Conservation (phyloP, 31 red algal species). For the Odonthalia washingtoniensis region DNA sequence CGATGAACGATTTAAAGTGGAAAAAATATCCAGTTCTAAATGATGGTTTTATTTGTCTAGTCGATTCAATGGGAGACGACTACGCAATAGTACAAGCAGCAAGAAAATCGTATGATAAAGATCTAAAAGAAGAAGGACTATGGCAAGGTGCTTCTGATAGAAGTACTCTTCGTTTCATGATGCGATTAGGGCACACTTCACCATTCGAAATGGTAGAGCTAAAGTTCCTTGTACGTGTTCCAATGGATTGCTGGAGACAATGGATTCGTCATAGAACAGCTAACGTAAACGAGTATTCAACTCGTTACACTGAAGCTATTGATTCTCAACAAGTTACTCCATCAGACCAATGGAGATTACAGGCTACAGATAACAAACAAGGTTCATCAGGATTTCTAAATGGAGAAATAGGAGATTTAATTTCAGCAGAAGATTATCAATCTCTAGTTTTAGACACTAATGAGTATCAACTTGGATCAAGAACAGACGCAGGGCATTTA, state of each 20-base stretch:
- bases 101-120: constrained; percentile 9
- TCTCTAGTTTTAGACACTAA: background rate
- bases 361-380: constrained; percentile 15
- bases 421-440: background rate
- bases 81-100: constrained; percentile 28
- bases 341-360: background rate
- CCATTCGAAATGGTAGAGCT: constrained; percentile 19
- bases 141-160: background rate
- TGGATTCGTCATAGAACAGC: constrained; percentile 45
- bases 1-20: too few relatives aligned
- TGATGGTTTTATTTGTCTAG: constrained; percentile 13
- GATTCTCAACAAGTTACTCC: constrained; percentile 1
- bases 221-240: constrained; percentile 19
- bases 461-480: constrained; percentile 4
- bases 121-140: background rate
- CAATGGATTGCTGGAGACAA: constrained; percentile 15
- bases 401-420: background rate
- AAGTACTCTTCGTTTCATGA: constrained; percentile 17
- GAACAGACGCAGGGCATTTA: background rate
- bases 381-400: background rate
- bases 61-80: constrained; percentile 29
- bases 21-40: constrained; percentile 14
- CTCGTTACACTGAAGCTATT: background rate
- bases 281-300: constrained; percentile 17
- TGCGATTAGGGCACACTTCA: constrained; percentile 27